A percentile compares a stretch with the other conserved stretches of the same genome.
These are phyloP conservation scores for Cytidiella melzeri DNA, from an alignment of 768 basidiomycete genomes.

Conservation along the genomic window DNA sequence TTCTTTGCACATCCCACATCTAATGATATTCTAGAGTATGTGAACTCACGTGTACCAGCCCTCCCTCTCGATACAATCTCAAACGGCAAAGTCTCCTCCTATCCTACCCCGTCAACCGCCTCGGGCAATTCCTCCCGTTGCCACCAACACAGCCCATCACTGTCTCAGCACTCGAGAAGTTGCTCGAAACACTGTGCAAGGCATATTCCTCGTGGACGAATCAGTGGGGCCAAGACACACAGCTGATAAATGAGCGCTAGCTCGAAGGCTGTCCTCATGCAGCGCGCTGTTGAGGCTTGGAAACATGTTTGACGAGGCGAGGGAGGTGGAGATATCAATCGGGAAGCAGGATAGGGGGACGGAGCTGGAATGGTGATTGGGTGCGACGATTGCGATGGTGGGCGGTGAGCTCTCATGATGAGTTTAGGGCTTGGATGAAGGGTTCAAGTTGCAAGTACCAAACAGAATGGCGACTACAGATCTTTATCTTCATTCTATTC, in stretches of 20 bases:
- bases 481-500: too few relatives aligned
- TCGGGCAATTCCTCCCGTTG: conserved; percentile 62
- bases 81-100: conserved; percentile 80
- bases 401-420: conserved; percentile 53
- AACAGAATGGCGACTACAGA: too few relatives aligned
- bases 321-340: conserved; percentile 66
- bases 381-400: conserved; percentile 75
- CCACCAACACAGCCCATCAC: conserved; percentile 13
- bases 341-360: conserved; percentile 87
- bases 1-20: too few relatives aligned
- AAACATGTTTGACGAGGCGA: conserved; percentile 74
- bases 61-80: conserved; percentile 80
- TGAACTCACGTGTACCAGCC: conserved; percentile 98
- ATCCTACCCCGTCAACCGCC: conserved; percentile 97
- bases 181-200: conserved; percentile 69
- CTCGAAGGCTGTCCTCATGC: conserved; percentile 98
- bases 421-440: too few relatives aligned
- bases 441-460: too few relatives aligned
- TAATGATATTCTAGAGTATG: too few relatives aligned
- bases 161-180: conserved; percentile 51
- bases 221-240: conserved; percentile 39
- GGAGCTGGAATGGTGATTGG: conserved; percentile 91
- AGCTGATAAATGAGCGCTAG: conserved; percentile 61
- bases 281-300: conserved; percentile 79
- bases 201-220: conserved; percentile 57